These are phyloP conservation scores for Melaleuca quinquenervia DNA, from an alignment of 345 rosid genomes.

Conservation along the genomic window DNA sequence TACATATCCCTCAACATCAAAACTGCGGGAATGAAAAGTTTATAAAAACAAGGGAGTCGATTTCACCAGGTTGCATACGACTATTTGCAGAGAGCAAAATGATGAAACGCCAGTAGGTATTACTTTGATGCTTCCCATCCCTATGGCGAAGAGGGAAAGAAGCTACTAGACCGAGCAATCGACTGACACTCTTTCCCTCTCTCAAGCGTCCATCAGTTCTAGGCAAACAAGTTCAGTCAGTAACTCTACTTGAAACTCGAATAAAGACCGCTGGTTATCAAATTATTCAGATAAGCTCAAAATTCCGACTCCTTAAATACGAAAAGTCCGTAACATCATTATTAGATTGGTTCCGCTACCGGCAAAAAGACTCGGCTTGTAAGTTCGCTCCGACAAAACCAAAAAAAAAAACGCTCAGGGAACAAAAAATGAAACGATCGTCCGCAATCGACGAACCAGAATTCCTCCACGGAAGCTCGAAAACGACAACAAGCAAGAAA, in stretches of 20 bases:
- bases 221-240: background rate
- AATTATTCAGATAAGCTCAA: background rate
- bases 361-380: background rate
- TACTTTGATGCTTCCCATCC: background rate
- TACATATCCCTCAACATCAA: slow-evolving; percentile 74
- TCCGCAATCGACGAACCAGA: background rate
- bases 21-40: slow-evolving; percentile 22
- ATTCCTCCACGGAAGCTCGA: background rate
- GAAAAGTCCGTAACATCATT: background rate
- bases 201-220: background rate
- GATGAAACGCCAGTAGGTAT: background rate
- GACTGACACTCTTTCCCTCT: background rate
- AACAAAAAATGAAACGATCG: background rate
- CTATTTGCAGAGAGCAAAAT: background rate
- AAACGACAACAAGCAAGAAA: background rate
- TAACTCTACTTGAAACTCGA: background rate
- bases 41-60: background rate
- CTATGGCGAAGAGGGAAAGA: background rate
- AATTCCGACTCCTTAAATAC: background rate
- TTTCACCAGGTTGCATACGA: background rate
- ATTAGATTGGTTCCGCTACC: background rate
- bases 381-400: background rate
- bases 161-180: background rate
- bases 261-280: background rate
- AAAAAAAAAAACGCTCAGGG: background rate